phyloP scores from a whole-genome alignment of 2,329 filamentous ascomycete genomes.

The Rutstroemia sp. region DNA sequence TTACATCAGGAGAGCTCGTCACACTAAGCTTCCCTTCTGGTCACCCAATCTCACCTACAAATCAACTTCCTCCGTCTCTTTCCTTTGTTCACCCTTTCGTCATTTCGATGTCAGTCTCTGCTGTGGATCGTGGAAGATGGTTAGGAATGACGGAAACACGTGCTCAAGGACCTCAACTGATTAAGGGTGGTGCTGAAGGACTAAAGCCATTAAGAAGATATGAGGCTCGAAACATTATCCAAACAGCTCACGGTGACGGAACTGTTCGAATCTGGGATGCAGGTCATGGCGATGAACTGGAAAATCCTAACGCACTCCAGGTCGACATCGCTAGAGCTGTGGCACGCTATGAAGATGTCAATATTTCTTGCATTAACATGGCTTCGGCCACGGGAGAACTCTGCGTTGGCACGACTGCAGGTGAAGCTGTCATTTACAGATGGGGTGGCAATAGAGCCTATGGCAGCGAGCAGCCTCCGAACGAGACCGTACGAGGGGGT shows the following conservation, averaged over 20 bases:
- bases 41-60: slow-evolving; percentile 83
- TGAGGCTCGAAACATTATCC: slow-evolving; percentile 76
- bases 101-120: slow-evolving; percentile 62
- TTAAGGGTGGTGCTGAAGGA: slow-evolving; percentile 72
- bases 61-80: slow-evolving; percentile 82
- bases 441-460: slow-evolving; percentile 77
- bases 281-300: slow-evolving; percentile 86
- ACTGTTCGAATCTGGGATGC: slow-evolving; percentile 90
- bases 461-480: slow-evolving; percentile 51
- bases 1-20: slow-evolving; percentile 81
- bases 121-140: slow-evolving; percentile 75
- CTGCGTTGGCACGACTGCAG: slow-evolving; percentile 69
- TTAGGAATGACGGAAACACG: slow-evolving; percentile 83
- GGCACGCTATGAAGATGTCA: slow-evolving; percentile 68
- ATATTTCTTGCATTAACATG: slow-evolving; percentile 73
- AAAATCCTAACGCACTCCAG: slow-evolving; percentile 75
- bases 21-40: slow-evolving; percentile 91
- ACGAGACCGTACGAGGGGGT: slow-evolving; percentile 55
- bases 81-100: slow-evolving; percentile 89
- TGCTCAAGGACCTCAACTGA: slow-evolving; percentile 66
- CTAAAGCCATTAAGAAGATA: slow-evolving; percentile 65
- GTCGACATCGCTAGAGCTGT: slow-evolving; percentile 80
- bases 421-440: slow-evolving; percentile 80
- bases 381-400: slow-evolving; percentile 77
- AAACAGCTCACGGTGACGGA: slow-evolving; percentile 84